phyloP scores from a whole-genome alignment of 164 flowering plant genomes.

The Liquidambar formosana region DNA sequence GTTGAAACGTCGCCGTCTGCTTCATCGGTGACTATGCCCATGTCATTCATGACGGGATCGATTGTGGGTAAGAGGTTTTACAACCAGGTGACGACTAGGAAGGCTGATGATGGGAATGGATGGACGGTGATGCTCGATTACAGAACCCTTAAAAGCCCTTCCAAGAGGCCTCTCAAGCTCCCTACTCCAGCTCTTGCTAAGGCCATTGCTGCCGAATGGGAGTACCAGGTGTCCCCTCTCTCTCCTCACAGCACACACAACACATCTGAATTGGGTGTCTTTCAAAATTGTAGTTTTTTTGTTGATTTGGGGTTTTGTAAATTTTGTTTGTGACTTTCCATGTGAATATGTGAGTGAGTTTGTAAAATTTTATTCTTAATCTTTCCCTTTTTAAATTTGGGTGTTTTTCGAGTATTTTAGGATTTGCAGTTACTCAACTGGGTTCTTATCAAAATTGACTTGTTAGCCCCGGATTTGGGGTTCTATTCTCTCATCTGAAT shows the following conservation, averaged over 20 bases:
- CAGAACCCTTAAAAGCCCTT: conserved; percentile 84
- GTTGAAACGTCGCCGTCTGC: conserved; percentile 23
- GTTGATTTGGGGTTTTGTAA: not conserved
- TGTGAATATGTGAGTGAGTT: too few species aligned
- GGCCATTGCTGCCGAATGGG: conserved; percentile 98
- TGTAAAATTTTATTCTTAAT: not conserved
- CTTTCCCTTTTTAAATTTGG: not conserved
- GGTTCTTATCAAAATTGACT: not conserved
- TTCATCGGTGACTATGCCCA: conserved; percentile 79
- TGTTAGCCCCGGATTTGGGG: too few species aligned
- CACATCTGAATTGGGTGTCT: too few species aligned
- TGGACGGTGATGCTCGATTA: conserved; percentile 96
- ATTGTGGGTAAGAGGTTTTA: conserved; percentile 86
- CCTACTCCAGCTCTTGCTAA: conserved; percentile 77
- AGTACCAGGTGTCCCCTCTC: conserved; percentile 64
- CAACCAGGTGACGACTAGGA: conserved; percentile 69
- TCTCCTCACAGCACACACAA: not conserved
- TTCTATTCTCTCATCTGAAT: not conserved
- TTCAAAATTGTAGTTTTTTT: not conserved
- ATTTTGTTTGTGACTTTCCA: not conserved
- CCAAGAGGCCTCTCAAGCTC: conserved; percentile 80
- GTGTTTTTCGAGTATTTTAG: not conserved
- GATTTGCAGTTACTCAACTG: not conserved
- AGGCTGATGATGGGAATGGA: conserved; percentile 86
- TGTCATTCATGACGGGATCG: conserved; percentile 96